Evolutionary conservation across 306 rosid genomes (phyloP).

Genomic region (Pyrus betulifolia): DNA sequence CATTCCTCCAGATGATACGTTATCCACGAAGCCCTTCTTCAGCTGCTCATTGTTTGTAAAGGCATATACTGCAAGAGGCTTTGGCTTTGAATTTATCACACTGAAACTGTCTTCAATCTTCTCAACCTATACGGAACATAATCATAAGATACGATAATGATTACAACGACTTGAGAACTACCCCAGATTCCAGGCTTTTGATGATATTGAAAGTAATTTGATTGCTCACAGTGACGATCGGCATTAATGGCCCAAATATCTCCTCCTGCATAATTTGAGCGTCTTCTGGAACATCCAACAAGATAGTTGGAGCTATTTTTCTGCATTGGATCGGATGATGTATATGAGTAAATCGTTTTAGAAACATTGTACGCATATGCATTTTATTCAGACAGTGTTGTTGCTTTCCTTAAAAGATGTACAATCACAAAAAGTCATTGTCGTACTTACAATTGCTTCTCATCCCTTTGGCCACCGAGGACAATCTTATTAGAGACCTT

Average conservation of each 20-base stretch:
- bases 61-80: constrained; percentile 75
- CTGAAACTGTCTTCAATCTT: constrained; percentile 48
- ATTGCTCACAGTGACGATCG: constrained; percentile 58
- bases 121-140: constrained; percentile 35
- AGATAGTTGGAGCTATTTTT: constrained; percentile 68
- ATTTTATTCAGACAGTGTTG: not conserved
- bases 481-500: constrained; percentile 59
- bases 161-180: not conserved
- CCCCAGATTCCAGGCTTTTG: not conserved
- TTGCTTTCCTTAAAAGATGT: not conserved
- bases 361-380: not conserved
- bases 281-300: constrained; percentile 66
- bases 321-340: constrained; percentile 26
- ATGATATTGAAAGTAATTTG: not conserved
- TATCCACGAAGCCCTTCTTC: constrained; percentile 60
- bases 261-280: constrained; percentile 69
- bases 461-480: constrained; percentile 69
- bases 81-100: constrained; percentile 60
- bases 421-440: not conserved
- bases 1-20: constrained; percentile 84
- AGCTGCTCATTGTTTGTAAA: constrained; percentile 65
- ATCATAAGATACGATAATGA: no score
- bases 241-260: constrained; percentile 75
- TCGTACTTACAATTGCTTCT: constrained; percentile 45
- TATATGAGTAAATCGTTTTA: not conserved